Base-by-base conservation (phyloP, 148 eudicot species). In the Rhododendron ferrugineum region DNA sequence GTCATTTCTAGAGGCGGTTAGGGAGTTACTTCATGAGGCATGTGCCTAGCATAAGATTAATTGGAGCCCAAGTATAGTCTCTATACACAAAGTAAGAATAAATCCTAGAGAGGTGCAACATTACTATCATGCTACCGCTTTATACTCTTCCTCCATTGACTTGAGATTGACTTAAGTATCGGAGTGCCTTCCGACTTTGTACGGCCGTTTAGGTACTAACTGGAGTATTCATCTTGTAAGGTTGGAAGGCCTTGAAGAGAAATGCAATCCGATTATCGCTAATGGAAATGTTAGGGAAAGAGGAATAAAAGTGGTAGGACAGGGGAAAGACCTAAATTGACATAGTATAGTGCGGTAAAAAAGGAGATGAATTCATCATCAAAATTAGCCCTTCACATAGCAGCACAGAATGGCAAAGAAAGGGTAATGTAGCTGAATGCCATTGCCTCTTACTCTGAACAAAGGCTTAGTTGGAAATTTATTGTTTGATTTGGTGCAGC, bases 321-420 rank as follows among this genome's bases (percentile, higher is more conserved):
- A 18, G 28, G 70, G 70, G 30, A n/a, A 62, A 62, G 26, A n/a
- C 62, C 62, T 56, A 16, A 14, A 56, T 58, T 22, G 26, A 20
- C n/a, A 26, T 66, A 11, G 15, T 66, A 26, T 64, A 70, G 20
- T 4, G 5, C 8, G 2, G 36, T 70, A 11, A 6, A 32, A 70
- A 70, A 28, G 6, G 37, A 15, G 15, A 32, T 13, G 18, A 30
- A 70, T 70, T 32, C 75, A 5, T 15, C 75, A 30, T 6, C 28
- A 30, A 68, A 70, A 70, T 70, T 30, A 70, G 75, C 75, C 75
- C 75, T 70, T 70, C 75, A 68, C 74, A 28, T 28, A 68, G 74
- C 34, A 30, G 74, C 49, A 40, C 44, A 5, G 7, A 40, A 40
- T 5, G 6, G 8, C 44, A 9, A 68, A 68, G 15, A 28, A 11